Evolutionary conservation across 2,329 filamentous ascomycete genomes (phyloP), one percentile per base, ranked within the genome.

Genomic region (Colletotrichum spinosum): DNA sequence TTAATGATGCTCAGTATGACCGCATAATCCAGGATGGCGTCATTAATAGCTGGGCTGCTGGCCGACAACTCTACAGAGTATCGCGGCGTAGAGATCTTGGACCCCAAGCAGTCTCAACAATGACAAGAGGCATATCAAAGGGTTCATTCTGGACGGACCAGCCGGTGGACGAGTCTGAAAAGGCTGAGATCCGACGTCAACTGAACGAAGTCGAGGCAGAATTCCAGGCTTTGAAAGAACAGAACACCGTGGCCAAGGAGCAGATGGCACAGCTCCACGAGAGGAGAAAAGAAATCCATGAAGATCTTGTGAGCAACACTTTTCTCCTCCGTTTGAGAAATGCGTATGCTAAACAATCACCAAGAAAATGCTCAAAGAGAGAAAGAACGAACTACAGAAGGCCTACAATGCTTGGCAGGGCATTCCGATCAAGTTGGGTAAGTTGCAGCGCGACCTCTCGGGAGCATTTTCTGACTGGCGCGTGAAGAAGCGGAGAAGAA

Each of bases 41-140:
- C 33, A 84, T 97, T 55, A 83, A 78, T 46, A 85, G 81, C 25
- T 97, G 92, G 86, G 88, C 92, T n/a, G 85, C 91, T 33, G 89
- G 89, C 4, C 84, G 80, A 13, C 85, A 88, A 54, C 79, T 77
- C 8, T 94, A 92, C 75, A 83, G 82, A 17, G 85, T 96, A 55
- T 84, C 83, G 6, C 88, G 92, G 13, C 89, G 95, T 52, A 85
- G 83, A 69, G 95, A 98, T 75, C 97, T 97, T 76, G 93, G 93
- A 2, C 86, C 88, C 2, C 81, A 84, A 52, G 93, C 91, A 12
- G 87, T 87, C 52, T 93, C 92, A 1, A 94, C 92, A 1, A 82
- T 84, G 25, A 89, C 91, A 12, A 86, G 83, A 41, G 81, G 81
- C 58, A 79, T 97, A 12, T 81, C 76, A 13, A 78, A 77, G 2